A percentile compares a stretch with the other conserved stretches of the same genome.
Evolutionary conservation across 108 stramenopile genomes (phyloP).

Genomic region (Skeletonema grethae): DNA sequence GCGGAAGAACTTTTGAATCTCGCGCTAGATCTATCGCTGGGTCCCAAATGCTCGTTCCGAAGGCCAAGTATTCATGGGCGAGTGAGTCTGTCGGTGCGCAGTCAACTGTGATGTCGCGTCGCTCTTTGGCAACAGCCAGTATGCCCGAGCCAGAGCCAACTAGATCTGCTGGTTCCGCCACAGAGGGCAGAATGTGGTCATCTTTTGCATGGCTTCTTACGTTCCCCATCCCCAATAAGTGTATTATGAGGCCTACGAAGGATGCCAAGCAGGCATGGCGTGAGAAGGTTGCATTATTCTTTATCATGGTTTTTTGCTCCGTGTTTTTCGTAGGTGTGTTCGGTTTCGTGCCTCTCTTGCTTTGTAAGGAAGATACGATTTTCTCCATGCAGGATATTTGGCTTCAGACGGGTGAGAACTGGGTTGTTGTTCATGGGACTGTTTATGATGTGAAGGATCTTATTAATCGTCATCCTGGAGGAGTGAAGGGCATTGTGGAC

Average conservation of each 20-base stretch:
- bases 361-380: conserved; percentile 49
- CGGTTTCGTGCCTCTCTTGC: conserved; percentile 55
- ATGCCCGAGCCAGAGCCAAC: conserved; percentile 32
- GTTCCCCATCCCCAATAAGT: conserved; percentile 49
- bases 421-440: conserved; percentile 48
- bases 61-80: conserved; percentile 56
- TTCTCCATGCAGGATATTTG: conserved; percentile 47
- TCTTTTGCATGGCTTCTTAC: conserved; percentile 41
- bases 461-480: conserved; percentile 60
- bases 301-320: conserved; percentile 51
- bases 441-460: conserved; percentile 62
- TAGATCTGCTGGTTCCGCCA: not conserved
- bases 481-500: conserved; percentile 52
- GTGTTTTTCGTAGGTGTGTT: conserved; percentile 58
- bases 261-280: conserved; percentile 63
- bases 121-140: conserved; percentile 33
- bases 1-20: conserved; percentile 45
- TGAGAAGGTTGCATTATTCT: conserved; percentile 57
- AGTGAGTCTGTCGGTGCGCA: conserved; percentile 38
- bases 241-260: conserved; percentile 42
- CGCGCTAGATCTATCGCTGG: conserved; percentile 50
- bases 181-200: conserved; percentile 34
- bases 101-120: conserved; percentile 46
- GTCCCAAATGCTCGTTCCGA: conserved; percentile 39
- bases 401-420: conserved; percentile 52